These are phyloP conservation scores for Magnolia officinalis DNA, from an alignment of 164 flowering plant genomes.

Conservation along the genomic window DNA sequence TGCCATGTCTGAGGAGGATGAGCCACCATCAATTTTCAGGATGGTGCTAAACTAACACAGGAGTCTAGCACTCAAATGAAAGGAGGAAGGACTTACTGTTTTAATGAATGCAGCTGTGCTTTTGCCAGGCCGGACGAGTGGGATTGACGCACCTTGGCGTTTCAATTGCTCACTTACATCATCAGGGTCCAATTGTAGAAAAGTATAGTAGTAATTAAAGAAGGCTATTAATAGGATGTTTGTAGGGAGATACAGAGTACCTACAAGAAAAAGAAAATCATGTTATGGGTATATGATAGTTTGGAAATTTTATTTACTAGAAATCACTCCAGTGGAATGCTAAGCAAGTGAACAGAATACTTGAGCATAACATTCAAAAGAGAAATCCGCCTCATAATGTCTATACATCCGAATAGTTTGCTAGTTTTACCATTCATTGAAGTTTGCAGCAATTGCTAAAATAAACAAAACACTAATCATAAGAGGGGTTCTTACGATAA, in stretches of 20 bases:
- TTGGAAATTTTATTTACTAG: not conserved
- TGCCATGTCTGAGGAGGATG: not conserved
- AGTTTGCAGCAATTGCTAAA: not conserved
- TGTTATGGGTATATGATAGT: slow-evolving; percentile 4
- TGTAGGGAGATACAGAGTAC: slow-evolving; percentile 87
- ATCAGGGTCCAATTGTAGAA: slow-evolving; percentile 97
- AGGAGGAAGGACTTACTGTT: slow-evolving; percentile 47
- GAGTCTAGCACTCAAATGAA: not conserved
- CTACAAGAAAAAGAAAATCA: slow-evolving; percentile 32
- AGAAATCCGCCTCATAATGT: not conserved
- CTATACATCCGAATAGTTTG: not conserved
- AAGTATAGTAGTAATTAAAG: slow-evolving; percentile 98
- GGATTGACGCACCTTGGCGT: slow-evolving; percentile 99
- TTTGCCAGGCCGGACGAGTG: slow-evolving; percentile 96
- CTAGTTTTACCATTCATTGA: not conserved
- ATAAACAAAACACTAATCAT: not conserved
- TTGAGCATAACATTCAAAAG: not conserved
- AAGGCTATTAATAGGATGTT: slow-evolving; percentile 88
- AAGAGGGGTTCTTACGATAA: no score
- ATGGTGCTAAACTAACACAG: not conserved
- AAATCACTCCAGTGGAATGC: not conserved
- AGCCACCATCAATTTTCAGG: not conserved
- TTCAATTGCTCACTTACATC: slow-evolving; percentile 97
- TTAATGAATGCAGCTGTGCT: slow-evolving; percentile 83
- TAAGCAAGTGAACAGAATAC: not conserved